These are phyloP conservation scores for Mucor irregularis DNA, from an alignment of 371 early-diverging fungal species.

Conservation along the genomic window DNA sequence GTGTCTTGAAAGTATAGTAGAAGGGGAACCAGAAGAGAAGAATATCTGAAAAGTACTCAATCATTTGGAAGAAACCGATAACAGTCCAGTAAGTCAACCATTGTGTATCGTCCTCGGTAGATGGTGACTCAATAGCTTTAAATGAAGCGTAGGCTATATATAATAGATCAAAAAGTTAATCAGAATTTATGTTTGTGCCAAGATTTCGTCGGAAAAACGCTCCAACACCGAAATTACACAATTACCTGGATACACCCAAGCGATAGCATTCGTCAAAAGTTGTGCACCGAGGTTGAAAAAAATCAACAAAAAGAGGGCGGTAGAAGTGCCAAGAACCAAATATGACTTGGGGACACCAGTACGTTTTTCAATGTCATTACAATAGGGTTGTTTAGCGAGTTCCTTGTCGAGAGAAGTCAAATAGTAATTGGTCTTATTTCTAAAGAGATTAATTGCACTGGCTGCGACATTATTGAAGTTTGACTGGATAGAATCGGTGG, in stretches of 20 bases:
- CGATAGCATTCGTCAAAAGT: constrained; percentile 80
- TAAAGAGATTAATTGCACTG: neutral
- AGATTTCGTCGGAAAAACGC: no score
- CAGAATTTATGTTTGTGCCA: no score
- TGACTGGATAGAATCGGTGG: no score
- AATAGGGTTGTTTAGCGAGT: constrained; percentile 65
- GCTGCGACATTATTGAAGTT: no score
- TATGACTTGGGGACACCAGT: constrained; percentile 87
- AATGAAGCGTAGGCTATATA: constrained; percentile 83
- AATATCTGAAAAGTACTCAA: constrained; percentile 86
- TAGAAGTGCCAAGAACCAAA: constrained; percentile 62
- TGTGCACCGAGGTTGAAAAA: constrained; percentile 88
- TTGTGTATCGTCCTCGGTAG: constrained; percentile 84
- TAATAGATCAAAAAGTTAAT: neutral
- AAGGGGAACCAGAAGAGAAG: constrained; percentile 91
- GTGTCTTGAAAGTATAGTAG: constrained; percentile 91
- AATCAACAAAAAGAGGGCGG: constrained; percentile 67
- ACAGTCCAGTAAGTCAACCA: constrained; percentile 91
- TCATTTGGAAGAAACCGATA: constrained; percentile 78
- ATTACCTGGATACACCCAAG: constrained; percentile 86
- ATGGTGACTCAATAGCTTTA: constrained; percentile 84
- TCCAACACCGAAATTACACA: no score
- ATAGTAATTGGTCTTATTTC: constrained; percentile 6
- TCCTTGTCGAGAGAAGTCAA: constrained; percentile 64
- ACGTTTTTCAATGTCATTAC: constrained; percentile 65